These are phyloP conservation scores for Sinapis alba DNA, from an alignment of 441 rosid species.

Conservation along the genomic window DNA sequence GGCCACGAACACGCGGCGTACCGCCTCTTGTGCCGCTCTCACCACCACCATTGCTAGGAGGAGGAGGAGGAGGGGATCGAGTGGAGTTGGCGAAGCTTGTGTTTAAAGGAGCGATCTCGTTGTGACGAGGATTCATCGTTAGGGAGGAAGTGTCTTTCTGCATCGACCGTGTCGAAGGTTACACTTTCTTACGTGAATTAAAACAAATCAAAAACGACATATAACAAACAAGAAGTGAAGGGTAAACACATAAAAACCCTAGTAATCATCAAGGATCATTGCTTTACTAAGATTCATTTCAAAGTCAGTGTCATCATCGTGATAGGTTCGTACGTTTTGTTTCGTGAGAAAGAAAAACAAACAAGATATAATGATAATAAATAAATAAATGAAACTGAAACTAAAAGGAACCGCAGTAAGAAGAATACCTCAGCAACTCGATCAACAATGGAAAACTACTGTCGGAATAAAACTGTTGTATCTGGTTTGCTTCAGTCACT, in stretches of 20 bases:
- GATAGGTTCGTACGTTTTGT: not conserved
- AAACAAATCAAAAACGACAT: not conserved
- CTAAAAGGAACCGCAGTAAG: not conserved
- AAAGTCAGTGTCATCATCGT: not conserved
- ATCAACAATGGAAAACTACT: not conserved
- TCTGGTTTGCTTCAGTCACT: not conserved
- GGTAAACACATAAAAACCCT: not conserved
- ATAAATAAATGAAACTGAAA: not conserved
- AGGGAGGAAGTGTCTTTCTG: conserved; percentile 46
- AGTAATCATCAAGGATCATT: not conserved
- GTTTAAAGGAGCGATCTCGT: not conserved
- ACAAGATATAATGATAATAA: not conserved
- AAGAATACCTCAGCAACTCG: conserved; percentile 1
- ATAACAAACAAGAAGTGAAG: not conserved
- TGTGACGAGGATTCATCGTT: conserved; percentile 12
- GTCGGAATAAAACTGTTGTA: not conserved
- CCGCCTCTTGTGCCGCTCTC: not conserved
- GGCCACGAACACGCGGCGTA: not conserved
- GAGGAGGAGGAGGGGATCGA: not conserved
- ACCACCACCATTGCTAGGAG: not conserved
- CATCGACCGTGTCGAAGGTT: conserved; percentile 51
- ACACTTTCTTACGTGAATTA: not conserved
- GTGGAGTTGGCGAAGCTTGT: not conserved
- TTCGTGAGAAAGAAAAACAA: not conserved
- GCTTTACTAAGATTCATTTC: not conserved